Evolutionary conservation across 176 grass and related monocot species (phyloP).

Genomic region (Bromus sterilis): DNA sequence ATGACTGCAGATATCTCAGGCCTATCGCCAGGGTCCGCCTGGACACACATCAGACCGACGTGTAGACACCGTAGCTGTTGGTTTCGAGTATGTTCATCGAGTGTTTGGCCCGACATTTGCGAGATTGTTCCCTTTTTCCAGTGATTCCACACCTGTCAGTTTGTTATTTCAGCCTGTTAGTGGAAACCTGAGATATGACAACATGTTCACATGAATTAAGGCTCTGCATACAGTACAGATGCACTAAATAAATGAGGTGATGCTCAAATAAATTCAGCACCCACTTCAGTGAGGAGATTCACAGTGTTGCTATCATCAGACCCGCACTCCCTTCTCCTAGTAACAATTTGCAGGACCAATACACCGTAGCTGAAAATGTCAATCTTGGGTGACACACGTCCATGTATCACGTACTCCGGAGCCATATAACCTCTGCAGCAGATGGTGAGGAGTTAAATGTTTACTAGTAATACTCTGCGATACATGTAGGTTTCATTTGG

Average conservation of each 20-base stretch:
- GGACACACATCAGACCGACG: constrained; percentile 38
- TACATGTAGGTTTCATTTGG: too few species aligned
- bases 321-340: constrained; percentile 13
- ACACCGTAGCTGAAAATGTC: constrained; percentile 47
- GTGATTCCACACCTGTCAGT: constrained; percentile 34
- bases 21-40: constrained; percentile 21
- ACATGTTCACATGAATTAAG: too few species aligned
- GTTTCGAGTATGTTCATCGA: background rate
- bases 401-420: too few species aligned
- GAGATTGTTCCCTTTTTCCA: constrained; percentile 22
- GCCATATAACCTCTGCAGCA: too few species aligned
- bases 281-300: constrained; percentile 25
- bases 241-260: background rate
- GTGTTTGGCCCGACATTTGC: constrained; percentile 16
- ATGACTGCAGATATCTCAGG: constrained; percentile 44
- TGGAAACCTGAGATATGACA: too few species aligned
- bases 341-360: constrained; percentile 33
- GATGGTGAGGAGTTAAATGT: too few species aligned
- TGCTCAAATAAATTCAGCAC: background rate
- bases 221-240: too few species aligned
- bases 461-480: too few species aligned
- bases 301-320: background rate
- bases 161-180: too few species aligned
- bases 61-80: constrained; percentile 13
- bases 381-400: constrained; percentile 26